These are phyloP conservation scores for Myxozyma neglecta DNA, from an alignment of 805 yeast genomes.

Conservation along the genomic window DNA sequence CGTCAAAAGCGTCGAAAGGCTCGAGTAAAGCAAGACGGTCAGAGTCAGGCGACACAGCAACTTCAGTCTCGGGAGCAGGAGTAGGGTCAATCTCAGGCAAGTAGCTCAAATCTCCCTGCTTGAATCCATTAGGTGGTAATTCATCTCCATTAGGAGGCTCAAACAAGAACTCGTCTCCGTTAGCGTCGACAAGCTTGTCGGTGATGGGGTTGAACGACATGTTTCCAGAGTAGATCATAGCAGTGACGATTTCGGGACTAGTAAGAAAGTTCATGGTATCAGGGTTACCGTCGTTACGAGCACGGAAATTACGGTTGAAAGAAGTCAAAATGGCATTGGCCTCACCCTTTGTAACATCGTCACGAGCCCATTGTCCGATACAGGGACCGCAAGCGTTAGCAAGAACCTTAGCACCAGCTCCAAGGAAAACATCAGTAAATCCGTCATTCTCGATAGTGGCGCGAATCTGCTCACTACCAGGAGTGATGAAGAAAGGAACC, in stretches of 20 bases:
- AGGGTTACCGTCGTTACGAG: conserved; percentile 98
- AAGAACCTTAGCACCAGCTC: conserved; percentile 89
- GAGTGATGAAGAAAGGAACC: conserved; percentile 89
- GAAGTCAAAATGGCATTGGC: conserved; percentile 96
- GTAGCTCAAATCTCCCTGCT: conserved; percentile 81
- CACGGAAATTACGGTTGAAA: conserved; percentile 96
- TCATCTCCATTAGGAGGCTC: conserved; percentile 87
- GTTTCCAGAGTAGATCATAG: conserved; percentile 94
- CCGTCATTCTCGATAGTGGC: conserved; percentile 98
- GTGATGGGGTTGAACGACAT: conserved; percentile 94
- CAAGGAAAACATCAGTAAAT: conserved; percentile 79
- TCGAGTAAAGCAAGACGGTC: conserved; percentile 94
- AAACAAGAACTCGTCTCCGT: conserved; percentile 88
- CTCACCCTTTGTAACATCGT: conserved; percentile 78
- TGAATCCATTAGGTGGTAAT: conserved; percentile 87
- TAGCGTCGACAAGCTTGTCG: conserved; percentile 80
- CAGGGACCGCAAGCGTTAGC: conserved; percentile 99
- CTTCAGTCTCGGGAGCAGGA: conserved; percentile 73
- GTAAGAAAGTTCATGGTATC: conserved; percentile 96
- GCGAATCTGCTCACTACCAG: conserved; percentile 98
- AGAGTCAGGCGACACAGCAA: conserved; percentile 80
- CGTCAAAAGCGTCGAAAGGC: conserved; percentile 96
- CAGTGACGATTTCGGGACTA: conserved; percentile 91
- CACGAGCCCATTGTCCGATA: conserved; percentile 99
- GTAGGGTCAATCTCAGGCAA: conserved; percentile 91